Conservation (phyloP, 345 rosid genomes). For the Syzygium jambos region DNA sequence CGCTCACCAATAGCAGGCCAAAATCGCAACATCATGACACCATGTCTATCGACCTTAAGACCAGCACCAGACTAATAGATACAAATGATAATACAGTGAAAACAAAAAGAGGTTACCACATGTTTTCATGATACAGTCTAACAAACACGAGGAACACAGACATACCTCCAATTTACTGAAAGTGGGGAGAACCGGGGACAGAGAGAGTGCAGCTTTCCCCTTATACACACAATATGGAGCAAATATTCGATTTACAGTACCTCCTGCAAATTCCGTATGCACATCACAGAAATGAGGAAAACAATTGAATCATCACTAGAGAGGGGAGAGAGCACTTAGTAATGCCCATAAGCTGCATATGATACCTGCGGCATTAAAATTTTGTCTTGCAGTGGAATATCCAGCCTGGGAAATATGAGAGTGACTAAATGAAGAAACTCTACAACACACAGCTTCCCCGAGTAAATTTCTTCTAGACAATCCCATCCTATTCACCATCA, state of each 20-base stretch:
- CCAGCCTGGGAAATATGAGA: conserved; percentile 25
- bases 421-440: conserved; percentile 19
- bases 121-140: not conserved
- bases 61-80: conserved; percentile 38
- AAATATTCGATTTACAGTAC: conserved; percentile 36
- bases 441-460: conserved; percentile 8
- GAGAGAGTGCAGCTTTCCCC: conserved; percentile 85
- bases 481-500: conserved; percentile 23
- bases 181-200: conserved; percentile 64
- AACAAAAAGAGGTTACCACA: not conserved
- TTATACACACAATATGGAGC: conserved; percentile 74
- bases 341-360: conserved; percentile 2
- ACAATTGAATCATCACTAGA: not conserved
- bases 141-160: not conserved
- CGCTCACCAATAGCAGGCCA: conserved; percentile 79
- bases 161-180: conserved; percentile 50
- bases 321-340: not conserved
- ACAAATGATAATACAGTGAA: not conserved
- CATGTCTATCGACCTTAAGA: conserved; percentile 56
- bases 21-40: conserved; percentile 69
- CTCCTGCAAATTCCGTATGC: not conserved
- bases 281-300: not conserved
- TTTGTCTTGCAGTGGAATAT: conserved; percentile 24
- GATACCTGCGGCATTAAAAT: conserved; percentile 14
- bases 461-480: conserved; percentile 12